Evolutionary conservation across 2,329 filamentous ascomycete species (phyloP).

Genomic region (Botrytis aclada): DNA sequence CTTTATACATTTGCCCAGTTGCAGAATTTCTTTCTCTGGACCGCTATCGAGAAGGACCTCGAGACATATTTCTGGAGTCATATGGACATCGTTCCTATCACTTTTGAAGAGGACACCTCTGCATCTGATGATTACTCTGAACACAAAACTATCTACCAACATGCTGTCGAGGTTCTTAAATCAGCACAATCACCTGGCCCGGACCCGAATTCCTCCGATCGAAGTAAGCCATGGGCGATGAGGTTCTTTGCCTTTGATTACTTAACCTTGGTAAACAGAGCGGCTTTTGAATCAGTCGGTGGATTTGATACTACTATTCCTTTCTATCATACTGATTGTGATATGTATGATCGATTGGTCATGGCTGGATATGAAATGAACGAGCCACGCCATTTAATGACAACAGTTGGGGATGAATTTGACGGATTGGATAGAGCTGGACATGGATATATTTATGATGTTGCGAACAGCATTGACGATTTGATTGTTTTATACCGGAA

Average conservation of each 20-base stretch:
- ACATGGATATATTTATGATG: conserved; percentile 46
- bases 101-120: conserved; percentile 21
- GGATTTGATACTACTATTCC: conserved; percentile 58
- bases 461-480: conserved; percentile 46
- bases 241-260: conserved; percentile 59
- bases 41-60: conserved; percentile 45
- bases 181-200: conserved; percentile 12
- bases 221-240: conserved; percentile 44
- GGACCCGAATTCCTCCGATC: conserved; percentile 14
- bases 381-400: conserved; percentile 12
- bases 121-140: neutral
- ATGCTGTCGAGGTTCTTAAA: conserved; percentile 13
- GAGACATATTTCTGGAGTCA: conserved; percentile 54
- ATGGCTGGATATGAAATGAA: conserved; percentile 46
- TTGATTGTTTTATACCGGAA: conserved; percentile 47
- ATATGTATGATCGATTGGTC: conserved; percentile 49
- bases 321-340: conserved; percentile 57
- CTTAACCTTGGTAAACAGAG: conserved; percentile 54
- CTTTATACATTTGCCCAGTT: conserved; percentile 53
- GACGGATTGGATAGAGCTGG: conserved; percentile 34
- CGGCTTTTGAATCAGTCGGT: conserved; percentile 46
- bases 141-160: conserved; percentile 14
- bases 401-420: conserved; percentile 10
- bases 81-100: conserved; percentile 50
- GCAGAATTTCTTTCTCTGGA: conserved; percentile 51